phyloP scores from a whole-genome alignment of 306 rosid genomes.

The Dalbergia oliveri region DNA sequence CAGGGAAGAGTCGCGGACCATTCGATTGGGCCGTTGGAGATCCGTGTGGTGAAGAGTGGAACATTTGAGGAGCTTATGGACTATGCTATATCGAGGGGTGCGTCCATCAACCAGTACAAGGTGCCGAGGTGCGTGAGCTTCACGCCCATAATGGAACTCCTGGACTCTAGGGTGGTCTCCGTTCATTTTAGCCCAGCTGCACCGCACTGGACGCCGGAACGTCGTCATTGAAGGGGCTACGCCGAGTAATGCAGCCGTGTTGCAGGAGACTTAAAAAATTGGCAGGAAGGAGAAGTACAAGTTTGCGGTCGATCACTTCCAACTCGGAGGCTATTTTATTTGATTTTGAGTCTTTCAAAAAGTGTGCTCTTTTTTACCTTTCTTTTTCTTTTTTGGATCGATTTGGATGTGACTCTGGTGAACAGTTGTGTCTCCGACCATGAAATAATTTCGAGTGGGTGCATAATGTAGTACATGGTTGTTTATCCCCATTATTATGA shows the following conservation, averaged over 20 bases:
- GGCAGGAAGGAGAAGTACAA: not conserved
- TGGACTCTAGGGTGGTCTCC: conserved; percentile 72
- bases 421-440: conserved; percentile 20
- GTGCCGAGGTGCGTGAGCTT: conserved; percentile 82
- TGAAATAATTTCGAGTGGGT: conserved; percentile 52
- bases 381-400: not conserved
- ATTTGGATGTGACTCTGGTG: not conserved
- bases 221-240: conserved; percentile 50
- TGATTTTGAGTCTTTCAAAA: conserved; percentile 38
- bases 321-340: conserved; percentile 22
- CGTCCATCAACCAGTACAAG: conserved; percentile 89
- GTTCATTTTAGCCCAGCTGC: conserved; percentile 69
- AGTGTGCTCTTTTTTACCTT: not conserved
- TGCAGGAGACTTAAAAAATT: not conserved
- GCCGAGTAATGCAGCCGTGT: not conserved
- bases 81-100: conserved; percentile 86
- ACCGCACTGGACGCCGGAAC: conserved; percentile 78
- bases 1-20: conserved; percentile 73
- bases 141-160: conserved; percentile 76
- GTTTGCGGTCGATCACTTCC: not conserved
- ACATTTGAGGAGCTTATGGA: conserved; percentile 95
- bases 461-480: conserved; percentile 41
- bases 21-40: conserved; percentile 88
- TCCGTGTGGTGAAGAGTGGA: conserved; percentile 78
- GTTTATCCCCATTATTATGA: not conserved